Percentiles rank a stretch among this genome's conserved stretches.
Evolutionary conservation across 2,329 filamentous ascomycete genomes (phyloP).

Genomic region (Pseudocercospora musae): DNA sequence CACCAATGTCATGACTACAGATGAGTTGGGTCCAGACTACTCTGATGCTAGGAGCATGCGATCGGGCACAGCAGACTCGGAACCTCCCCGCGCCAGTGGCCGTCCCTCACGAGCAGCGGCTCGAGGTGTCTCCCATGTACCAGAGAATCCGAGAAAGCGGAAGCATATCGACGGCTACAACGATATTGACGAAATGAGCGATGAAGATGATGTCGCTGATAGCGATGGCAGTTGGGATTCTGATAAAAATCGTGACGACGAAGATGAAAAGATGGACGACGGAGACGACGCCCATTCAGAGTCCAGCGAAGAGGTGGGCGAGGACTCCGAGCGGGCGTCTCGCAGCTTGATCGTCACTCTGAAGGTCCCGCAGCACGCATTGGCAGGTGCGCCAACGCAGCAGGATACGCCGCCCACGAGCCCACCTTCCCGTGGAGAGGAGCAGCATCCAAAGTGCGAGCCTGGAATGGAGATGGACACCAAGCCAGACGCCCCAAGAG

Average conservation of each 20-base stretch:
- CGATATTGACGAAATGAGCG: conserved; percentile 61
- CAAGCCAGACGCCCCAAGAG: background rate
- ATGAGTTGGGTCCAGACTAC: conserved; percentile 32
- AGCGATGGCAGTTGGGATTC: conserved; percentile 67
- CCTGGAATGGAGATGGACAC: background rate
- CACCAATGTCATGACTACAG: conserved; percentile 46
- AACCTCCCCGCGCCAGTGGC: conserved; percentile 41
- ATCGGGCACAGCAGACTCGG: conserved; percentile 42
- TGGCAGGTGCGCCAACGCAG: background rate
- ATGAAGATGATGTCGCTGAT: conserved; percentile 57
- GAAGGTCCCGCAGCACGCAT: conserved; percentile 23
- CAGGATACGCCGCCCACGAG: conserved; percentile 23
- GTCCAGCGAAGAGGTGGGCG: conserved; percentile 42
- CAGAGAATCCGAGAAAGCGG: conserved; percentile 40
- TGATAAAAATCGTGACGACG: conserved; percentile 66
- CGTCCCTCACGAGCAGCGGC: conserved; percentile 35
- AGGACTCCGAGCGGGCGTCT: conserved; percentile 1
- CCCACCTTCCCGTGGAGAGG: conserved; percentile 13
- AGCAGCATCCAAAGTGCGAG: conserved; percentile 1
- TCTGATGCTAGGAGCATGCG: conserved; percentile 31
- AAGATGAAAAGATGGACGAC: conserved; percentile 44
- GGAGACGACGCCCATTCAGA: conserved; percentile 54
- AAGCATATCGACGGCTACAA: conserved; percentile 55
- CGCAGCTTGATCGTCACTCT: conserved; percentile 72
- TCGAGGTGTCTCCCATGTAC: conserved; percentile 27